Base-by-base conservation (phyloP, 2,329 filamentous ascomycete species). In the Hymenoscyphus repandus region DNA sequence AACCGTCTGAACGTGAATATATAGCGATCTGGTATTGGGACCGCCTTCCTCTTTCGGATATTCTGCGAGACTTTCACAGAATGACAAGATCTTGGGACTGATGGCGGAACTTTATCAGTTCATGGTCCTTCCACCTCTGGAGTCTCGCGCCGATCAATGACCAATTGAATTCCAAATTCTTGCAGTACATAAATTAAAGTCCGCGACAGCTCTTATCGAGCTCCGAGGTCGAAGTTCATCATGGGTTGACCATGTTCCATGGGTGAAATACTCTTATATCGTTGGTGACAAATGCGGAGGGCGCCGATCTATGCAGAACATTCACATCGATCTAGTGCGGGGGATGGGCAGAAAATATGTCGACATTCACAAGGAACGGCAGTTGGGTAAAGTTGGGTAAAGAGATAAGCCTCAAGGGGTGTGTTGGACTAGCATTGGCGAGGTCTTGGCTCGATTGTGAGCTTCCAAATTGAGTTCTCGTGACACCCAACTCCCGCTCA, bases 61-160 rank as follows among this genome's bases (percentile, higher is more conserved):
- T 11, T 17, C 38, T 17, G 13, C n/a, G n/a, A 20, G 17, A 7
- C 13, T 17, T 18, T 17, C n/a, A 40, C 13, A 40, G 17, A 12
- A 47, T 38, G 39, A 13, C 17, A 20, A 36, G 15, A 34, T 27
- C 38, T 22, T 43, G 13, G 11, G 17, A 20, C 22, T 44, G 22
- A 32, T 20, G 32, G 22, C 18, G 20, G 30, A 22, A 38, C 12
- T 36, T 17, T 44, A 22, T 30, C 43, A 13, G 9, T 43, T 27
- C 6, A 45, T 13, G 15, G 45, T 52, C 45, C 50, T 52, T 48
- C 45, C 45, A 12, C 13, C 33, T 48, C 39, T 2, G 50, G 40
- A 31, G 12, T 15, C 30, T 45, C 18, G 32, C 20, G 38, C 27
- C 31, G 17, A 18, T 17, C 17, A 9, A 36, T 34, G 9, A 31